Evolutionary conservation across 768 basidiomycete genomes (phyloP), one percentile per base, ranked within the genome.

Genomic region (Symmetrospora coprosmae): DNA sequence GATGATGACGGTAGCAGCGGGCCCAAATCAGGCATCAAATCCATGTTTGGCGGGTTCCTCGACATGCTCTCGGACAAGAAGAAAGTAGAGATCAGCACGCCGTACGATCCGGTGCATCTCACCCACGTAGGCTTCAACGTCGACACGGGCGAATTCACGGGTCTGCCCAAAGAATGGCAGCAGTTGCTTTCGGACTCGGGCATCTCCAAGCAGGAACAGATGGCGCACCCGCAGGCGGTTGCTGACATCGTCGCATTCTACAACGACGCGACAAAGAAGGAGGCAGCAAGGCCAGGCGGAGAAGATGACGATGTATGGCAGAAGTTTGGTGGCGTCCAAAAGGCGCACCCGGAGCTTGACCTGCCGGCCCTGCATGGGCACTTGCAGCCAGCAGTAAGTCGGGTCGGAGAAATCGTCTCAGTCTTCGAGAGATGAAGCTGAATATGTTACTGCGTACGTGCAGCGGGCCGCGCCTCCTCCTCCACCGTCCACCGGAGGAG

Each of bases 201-300:
- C 53, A 96, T 97, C 70, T 90, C 88, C 37, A 81, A 85, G 67
- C 78, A 76, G 23, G 90, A 99, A 74, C 94, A 99, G 76, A 91
- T 94, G 73, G 89, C 87, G 77, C 91, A 97, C 69, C 94, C 94
- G 0, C 85, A 94, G 74, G 89, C 89, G 2, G 89, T 97, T 63
- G 89, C 91, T 82, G 94, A 96, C 70, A 92, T 97, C 64, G 92
- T 99, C 72, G 90, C 91, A 70, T 96, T 97, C 75, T 97, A 94
- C 73, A 92, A 97, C 60, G 70, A 65, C 41, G 68, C 64, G 60
- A 72, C 71, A 61, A 72, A 70, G 52, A 68, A 73, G 41, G 69
- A 68, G 33, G 69, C 66, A 81, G 84, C 34, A 79, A 82, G 62
- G 80, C 80, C 61, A 25, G 72, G 67, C 19, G 64, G 60, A 39